Base-by-base conservation (phyloP, 2,329 filamentous ascomycete genomes). In the Colletotrichum sp. region DNA sequence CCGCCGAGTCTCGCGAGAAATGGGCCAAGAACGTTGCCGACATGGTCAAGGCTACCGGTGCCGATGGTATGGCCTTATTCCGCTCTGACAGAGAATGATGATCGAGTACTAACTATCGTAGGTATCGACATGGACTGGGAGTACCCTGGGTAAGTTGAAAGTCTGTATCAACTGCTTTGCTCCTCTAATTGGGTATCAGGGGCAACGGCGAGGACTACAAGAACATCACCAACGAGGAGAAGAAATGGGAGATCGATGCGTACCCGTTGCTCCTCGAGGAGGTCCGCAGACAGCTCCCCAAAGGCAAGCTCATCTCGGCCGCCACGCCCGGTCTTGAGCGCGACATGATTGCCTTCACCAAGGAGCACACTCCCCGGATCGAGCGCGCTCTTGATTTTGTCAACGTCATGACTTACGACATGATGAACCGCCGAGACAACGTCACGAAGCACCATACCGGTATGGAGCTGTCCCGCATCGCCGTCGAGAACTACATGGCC, bases 141-240 rank as follows among this genome's bases (percentile, higher is more conserved):
- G 79, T 92, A 91, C 77, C 89, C 89, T 1, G 87, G 87, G 86
- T 88, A 80, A 71, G 82, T 78, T 3, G 18, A 24, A 5, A 48
- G 67, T 2, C 70, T 32, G 78, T 30, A 2, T n/a, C 62, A 7
- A 9, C 69, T 56, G 16, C 24, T 3, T 3, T 16, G 28, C 15
- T 5, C n/a, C 13, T 16, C 67, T 58, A 38, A 66, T 24, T 7
- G 24, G 12, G 26, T 32, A 6, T 10, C 5, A 89, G 89, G 21
- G 93, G 93, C 28, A 95, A 95, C 76, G 92, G 93, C 43, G 89
- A 91, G 24, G 92, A 95, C 83, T 95, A 95, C 85, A 94, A 91
- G 78, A 80, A 88, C 56, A 85, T 89, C 12, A 90, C 92, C 16
- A 95, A 95, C 81, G 86, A 87, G 0, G 82, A 89, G 32, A 92